These are phyloP conservation scores for Gnomoniopsis sp. DNA, from an alignment of 2,329 filamentous ascomycete genomes.

Conservation along the genomic window DNA sequence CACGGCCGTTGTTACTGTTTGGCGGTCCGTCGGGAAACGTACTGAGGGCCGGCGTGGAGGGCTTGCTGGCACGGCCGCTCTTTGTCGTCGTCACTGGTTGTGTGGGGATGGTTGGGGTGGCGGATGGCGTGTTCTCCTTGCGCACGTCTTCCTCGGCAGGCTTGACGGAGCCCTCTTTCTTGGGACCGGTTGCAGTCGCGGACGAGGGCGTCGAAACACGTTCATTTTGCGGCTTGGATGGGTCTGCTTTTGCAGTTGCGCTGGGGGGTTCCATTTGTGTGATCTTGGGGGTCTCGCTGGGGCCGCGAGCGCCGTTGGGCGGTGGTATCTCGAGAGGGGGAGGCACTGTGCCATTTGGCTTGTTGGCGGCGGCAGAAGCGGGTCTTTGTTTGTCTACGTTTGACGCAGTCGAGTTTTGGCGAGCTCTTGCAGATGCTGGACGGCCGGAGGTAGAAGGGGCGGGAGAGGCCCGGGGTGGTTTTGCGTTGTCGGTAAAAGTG, in stretches of 20 bases:
- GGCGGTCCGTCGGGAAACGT: conserved; percentile 50
- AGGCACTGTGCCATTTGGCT: conserved; percentile 50
- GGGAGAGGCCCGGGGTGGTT: conserved; percentile 53
- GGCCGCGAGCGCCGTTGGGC: conserved; percentile 28
- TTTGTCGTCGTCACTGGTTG: conserved; percentile 43
- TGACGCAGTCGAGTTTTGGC: conserved; percentile 71
- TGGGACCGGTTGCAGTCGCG: conserved; percentile 23
- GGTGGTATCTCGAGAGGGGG: conserved; percentile 33
- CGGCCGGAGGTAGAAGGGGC: conserved; percentile 54
- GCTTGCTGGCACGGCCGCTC: conserved; percentile 64
- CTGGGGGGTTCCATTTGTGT: conserved; percentile 43
- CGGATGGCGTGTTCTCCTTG: conserved; percentile 36
- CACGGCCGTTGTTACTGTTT: conserved; percentile 36
- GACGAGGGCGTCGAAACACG: conserved; percentile 17
- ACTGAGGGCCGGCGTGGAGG: conserved; percentile 59
- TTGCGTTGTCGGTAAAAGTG: conserved; percentile 61
- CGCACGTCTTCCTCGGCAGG: conserved; percentile 42
- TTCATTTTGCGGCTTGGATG: conserved; percentile 11
- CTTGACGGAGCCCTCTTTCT: conserved; percentile 30
- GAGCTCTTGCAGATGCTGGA: conserved; percentile 66
- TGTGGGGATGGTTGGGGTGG: conserved; percentile 35
- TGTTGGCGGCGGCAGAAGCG: conserved; percentile 58
- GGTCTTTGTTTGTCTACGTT: conserved; percentile 55
- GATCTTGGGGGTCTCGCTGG: conserved; percentile 43
- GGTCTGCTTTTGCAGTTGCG: conserved; percentile 33